Percentiles rank a stretch among this genome's conserved stretches.
phyloP scores from a whole-genome alignment of 2,329 filamentous ascomycete species.

The Dactylellina sp. region DNA sequence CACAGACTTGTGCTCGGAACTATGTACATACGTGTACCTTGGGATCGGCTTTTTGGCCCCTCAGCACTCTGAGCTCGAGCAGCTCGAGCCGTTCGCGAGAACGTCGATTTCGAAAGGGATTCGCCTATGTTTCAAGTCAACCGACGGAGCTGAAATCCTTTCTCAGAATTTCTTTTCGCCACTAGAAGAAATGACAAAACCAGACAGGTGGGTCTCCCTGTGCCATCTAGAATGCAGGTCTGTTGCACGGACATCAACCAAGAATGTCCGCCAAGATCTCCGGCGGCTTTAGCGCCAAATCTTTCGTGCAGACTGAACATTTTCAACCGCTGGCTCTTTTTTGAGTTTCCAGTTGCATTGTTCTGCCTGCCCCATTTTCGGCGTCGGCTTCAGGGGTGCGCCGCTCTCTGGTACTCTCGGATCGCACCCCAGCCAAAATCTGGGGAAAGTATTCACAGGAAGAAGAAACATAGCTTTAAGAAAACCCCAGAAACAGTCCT shows the following conservation, averaged over 20 bases:
- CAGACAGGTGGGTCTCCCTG: conserved; percentile 28
- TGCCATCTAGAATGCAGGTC: conserved; percentile 34
- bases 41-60: neutral
- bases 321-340: conserved; percentile 25
- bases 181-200: conserved; percentile 3
- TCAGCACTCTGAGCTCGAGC: conserved; percentile 5
- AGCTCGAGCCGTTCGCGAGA: neutral
- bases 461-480: conserved; percentile 24
- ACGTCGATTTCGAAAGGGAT: neutral
- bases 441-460: conserved; percentile 20
- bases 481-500: conserved; percentile 15
- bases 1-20: conserved; percentile 40
- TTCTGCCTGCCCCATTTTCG: conserved; percentile 16
- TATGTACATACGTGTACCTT: too few species aligned
- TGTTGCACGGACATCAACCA: conserved; percentile 39
- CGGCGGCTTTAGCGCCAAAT: conserved; percentile 33
- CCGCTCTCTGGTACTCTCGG: neutral
- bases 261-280: conserved; percentile 28
- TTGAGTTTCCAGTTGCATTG: too few species aligned
- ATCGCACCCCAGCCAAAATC: conserved; percentile 29
- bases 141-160: too few species aligned
- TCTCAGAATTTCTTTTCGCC: neutral
- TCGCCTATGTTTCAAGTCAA: conserved; percentile 7
- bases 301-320: neutral
- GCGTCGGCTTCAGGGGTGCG: conserved; percentile 25